Evolutionary conservation across 1,139 yeast genomes (phyloP), one percentile per base, ranked within the genome.

Genomic region (Pneumocystis oryctolagi): DNA sequence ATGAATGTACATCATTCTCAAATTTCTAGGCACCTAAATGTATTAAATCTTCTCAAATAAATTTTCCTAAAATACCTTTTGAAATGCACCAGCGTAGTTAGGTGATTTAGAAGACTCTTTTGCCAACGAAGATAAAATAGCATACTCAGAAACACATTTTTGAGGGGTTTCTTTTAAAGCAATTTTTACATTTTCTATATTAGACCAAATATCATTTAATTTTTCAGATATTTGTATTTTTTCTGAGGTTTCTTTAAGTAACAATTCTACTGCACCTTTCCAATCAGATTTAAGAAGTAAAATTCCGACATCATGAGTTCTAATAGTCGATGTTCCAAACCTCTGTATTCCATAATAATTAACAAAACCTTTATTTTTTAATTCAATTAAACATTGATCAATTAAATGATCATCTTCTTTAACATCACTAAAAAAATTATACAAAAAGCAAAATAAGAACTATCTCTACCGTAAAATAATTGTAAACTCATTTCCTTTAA

Each of bases 331-430:
- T 0, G 98, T 89, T 39, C 99, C 99, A 73, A 92, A 92, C 71
- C 99, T 78, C 77, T 92, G 99, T 94, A 92, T 85, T 28, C 99
- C 99, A 71, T 81, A 92, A 73, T 94, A 92, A 73, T 92, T 92
- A 68, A 92, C 85, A 69, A 88, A 92, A 0, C 99, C 99, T 37
- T 80, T 78, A 9, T 12, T 57, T 63, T 77, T 76, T 64, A 92
- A 77, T 0, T 89, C 81, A 3, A 77, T 71, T 68, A 89, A 78
- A 37, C 92, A 81, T 16, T 75, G 72, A 16, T 75, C 73, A 28
- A 88, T 76, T 4, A 79, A 76, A 12, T 76, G 73, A 60, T 66
- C 69, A 3, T 70, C 58, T 16, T 61, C 62, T 34, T 56, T 56
- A 20, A 64, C 61, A 42, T 59, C 53, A 20, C 61, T 34, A 30